These are phyloP conservation scores for Crithidia bombi DNA, from an alignment of 208 protist genomes.

Conservation along the genomic window DNA sequence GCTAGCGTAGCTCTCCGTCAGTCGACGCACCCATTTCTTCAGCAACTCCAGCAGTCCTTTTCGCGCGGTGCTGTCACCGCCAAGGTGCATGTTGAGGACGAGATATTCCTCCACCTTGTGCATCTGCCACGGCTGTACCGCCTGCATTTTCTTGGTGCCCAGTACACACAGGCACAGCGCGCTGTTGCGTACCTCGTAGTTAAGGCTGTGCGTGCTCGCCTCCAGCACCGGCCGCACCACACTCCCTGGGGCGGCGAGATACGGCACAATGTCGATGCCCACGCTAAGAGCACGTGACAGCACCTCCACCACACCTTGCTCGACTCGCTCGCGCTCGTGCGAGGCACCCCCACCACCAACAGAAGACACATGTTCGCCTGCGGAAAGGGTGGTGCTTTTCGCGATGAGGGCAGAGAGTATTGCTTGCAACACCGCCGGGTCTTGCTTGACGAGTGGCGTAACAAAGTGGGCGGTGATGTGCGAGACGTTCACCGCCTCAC, in stretches of 20 bases:
- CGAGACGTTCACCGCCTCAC: conserved; percentile 56
- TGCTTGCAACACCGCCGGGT: conserved; percentile 20
- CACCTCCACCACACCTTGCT: conserved; percentile 81
- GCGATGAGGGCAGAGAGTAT: conserved; percentile 39
- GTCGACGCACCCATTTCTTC: conserved; percentile 74
- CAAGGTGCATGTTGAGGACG: conserved; percentile 79
- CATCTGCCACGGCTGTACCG: conserved; percentile 70
- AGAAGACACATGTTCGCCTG: not conserved
- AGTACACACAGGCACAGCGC: conserved; percentile 76
- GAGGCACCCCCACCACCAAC: not conserved
- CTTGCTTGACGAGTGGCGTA: conserved; percentile 69
- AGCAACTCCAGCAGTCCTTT: conserved; percentile 63
- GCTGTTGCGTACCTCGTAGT: conserved; percentile 70
- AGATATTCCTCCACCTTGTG: conserved; percentile 76
- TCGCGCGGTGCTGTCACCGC: conserved; percentile 77
- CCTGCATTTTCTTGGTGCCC: conserved; percentile 55
- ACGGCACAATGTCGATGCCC: conserved; percentile 61
- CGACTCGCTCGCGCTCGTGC: conserved; percentile 34
- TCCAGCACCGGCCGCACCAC: conserved; percentile 47
- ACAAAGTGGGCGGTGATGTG: conserved; percentile 82
- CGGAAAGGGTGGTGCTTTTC: not conserved
- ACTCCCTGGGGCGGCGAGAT: conserved; percentile 51
- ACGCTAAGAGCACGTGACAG: conserved; percentile 60
- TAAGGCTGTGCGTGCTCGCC: conserved; percentile 44
- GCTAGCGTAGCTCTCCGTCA: conserved; percentile 46